Base-by-base conservation (phyloP, 1,284 basidiomycete genomes). In the Earliella scabrosa region DNA sequence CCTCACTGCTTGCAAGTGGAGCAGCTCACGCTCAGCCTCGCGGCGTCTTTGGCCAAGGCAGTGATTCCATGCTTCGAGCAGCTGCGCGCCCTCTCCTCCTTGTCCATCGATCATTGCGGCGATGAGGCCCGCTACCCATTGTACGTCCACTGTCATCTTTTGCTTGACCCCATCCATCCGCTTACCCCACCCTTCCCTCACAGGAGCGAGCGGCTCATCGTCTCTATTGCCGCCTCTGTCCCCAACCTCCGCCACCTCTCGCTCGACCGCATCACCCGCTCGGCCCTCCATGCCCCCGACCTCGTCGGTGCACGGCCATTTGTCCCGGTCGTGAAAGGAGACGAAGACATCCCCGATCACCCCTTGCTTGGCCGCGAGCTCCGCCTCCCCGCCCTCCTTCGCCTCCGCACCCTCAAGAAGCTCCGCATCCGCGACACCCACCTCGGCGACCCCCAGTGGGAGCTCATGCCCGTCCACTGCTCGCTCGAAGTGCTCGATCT, bases 151-250 rank as follows among this genome's bases (percentile, higher is more conserved):
- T 63, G 36, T 35, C 54, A 27, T 40, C 59, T 26, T 16, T 39
- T 23, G 29, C 50, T 49, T 61, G 55, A 60, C 58, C 26, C 58
- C 59, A 52, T 56, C 58, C 59, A 52, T 56, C 48, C 51, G 52
- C 59, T 67, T 26, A 67, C 40, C 18, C n/a, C 31, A 32, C 58
- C 45, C 52, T 46, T 38, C 56, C 48, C 32, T 24, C 47, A 40
- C 60, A 90, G 88, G 71, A 90, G 87, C 68, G 88, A 90, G 67
- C 78, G 87, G 38, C 75, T 88, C 4, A 83, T 82, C 51, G 86
- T 89, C n/a, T 80, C 82, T 13, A 83, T 90, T 54, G 87, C 87
- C 0, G 82, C 82, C 6, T 82, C 83, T 2, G 69, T 85, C 2
- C 82, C 82, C 10, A 71, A 74, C 58, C 79, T 90, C 27, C 68